phyloP scores from a whole-genome alignment of 148 eudicot species.

The Rhododendron molle region DNA sequence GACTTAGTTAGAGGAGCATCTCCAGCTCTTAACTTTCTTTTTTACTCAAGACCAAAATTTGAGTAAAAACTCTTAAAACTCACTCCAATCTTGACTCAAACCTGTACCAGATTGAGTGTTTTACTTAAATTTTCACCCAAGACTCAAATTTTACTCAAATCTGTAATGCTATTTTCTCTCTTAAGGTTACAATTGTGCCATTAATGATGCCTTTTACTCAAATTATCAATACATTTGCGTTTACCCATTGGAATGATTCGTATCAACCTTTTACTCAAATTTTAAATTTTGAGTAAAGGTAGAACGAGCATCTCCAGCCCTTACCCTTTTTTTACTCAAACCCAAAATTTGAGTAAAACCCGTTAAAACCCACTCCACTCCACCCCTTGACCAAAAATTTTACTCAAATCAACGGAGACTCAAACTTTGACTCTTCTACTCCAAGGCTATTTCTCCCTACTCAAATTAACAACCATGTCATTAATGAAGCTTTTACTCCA shows the following conservation, averaged over 20 bases:
- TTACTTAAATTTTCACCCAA: not conserved
- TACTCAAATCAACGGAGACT: not conserved
- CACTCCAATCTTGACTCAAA: not conserved
- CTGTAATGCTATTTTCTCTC: not conserved
- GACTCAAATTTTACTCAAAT: not conserved
- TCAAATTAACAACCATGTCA: not conserved
- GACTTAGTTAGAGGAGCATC: not conserved
- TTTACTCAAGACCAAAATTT: not conserved
- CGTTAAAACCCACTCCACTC: not conserved
- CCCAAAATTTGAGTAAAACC: not conserved
- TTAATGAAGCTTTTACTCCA: not conserved
- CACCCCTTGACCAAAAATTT: not conserved
- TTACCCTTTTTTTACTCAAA: not conserved
- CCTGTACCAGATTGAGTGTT: not conserved
- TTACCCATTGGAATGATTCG: not conserved
- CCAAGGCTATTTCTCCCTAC: not conserved
- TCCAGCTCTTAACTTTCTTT: not conserved
- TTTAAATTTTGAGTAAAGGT: not conserved
- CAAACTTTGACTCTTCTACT: not conserved
- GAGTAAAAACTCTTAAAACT: not conserved
- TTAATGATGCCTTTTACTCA: not conserved
- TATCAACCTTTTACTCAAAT: not conserved
- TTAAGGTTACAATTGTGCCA: not conserved
- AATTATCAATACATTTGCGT: not conserved
- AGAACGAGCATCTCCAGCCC: not conserved